A percentile compares a stretch with the other conserved stretches of the same genome.
Conservation (phyloP, 2,329 filamentous ascomycete species). For the Fusarium sp. region DNA sequence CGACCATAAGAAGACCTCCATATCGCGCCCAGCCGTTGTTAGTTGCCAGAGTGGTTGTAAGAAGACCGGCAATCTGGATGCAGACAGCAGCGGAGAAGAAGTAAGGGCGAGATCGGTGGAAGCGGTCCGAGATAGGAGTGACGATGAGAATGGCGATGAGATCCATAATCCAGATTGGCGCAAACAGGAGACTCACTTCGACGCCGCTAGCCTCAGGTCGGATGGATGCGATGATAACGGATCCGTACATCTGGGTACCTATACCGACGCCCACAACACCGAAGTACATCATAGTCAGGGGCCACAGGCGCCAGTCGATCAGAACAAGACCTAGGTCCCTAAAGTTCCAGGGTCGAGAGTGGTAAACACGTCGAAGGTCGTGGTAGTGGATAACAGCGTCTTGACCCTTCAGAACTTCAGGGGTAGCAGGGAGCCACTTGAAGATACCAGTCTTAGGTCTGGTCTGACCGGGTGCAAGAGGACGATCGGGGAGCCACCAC, state of each 20-base stretch:
- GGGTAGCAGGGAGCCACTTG: conserved; percentile 74
- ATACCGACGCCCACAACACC: conserved; percentile 94
- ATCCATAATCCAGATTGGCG: conserved; percentile 95
- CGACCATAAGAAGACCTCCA: conserved; percentile 88
- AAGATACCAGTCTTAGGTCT: conserved; percentile 63
- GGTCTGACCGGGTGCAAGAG: conserved; percentile 76
- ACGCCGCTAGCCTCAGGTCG: conserved; percentile 78
- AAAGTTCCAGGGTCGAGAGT: conserved; percentile 77
- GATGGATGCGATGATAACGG: conserved; percentile 85
- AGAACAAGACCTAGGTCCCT: conserved; percentile 77
- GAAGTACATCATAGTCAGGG: conserved; percentile 90
- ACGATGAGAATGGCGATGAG: conserved; percentile 86
- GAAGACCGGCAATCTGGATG: conserved; percentile 84
- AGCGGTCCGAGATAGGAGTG: conserved; percentile 87
- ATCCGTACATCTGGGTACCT: conserved; percentile 88
- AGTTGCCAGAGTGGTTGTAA: conserved; percentile 80
- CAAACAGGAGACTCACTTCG: conserved; percentile 83
- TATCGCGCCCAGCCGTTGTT: conserved; percentile 84
- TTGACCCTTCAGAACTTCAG: conserved; percentile 78
- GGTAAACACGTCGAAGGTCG: conserved; percentile 84
- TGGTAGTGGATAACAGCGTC: conserved; percentile 87
- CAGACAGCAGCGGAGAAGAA: conserved; percentile 83
- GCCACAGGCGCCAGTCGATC: conserved; percentile 90
- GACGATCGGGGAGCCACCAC: conserved; percentile 92
- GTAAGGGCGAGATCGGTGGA: conserved; percentile 80